phyloP scores from a whole-genome alignment of 2,329 filamentous ascomycete genomes.

The Stachybotrys chlorohalonatus region DNA sequence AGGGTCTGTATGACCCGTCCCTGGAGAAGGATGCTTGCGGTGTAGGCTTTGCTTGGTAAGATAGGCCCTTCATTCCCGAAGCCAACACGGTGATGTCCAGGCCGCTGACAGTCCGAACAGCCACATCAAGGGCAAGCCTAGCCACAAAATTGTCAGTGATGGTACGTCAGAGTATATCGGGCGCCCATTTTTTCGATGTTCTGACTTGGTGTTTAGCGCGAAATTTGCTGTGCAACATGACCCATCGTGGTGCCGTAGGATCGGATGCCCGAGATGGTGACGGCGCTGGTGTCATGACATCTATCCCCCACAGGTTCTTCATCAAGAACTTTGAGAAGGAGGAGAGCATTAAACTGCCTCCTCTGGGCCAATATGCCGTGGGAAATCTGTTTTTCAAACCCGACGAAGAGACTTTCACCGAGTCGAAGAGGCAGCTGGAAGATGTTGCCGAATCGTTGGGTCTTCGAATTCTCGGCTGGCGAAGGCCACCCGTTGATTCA shows the following conservation, averaged over 20 bases:
- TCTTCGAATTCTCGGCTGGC: slow-evolving; percentile 89
- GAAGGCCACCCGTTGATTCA: slow-evolving; percentile 89
- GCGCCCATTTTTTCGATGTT: background rate
- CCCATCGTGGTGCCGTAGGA: slow-evolving; percentile 94
- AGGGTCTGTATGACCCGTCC: slow-evolving; percentile 94
- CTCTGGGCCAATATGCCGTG: slow-evolving; percentile 87
- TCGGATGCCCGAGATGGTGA: slow-evolving; percentile 97
- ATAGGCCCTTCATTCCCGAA: slow-evolving; percentile 2
- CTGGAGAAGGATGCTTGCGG: slow-evolving; percentile 98
- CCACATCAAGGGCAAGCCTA: slow-evolving; percentile 94
- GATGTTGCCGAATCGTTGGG: slow-evolving; percentile 82
- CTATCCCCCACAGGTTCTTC: slow-evolving; percentile 97
- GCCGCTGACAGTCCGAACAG: slow-evolving; percentile 33
- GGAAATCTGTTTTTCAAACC: slow-evolving; percentile 99
- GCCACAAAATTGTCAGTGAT: slow-evolving; percentile 99
- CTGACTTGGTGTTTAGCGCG: slow-evolving; percentile 47
- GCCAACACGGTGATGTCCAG: background rate
- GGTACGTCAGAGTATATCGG: slow-evolving; percentile 44
- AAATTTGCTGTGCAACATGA: slow-evolving; percentile 98
- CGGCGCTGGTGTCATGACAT: slow-evolving; percentile 98
- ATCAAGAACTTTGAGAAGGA: slow-evolving; percentile 96
- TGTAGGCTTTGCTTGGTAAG: slow-evolving; percentile 96
- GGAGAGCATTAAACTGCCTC: slow-evolving; percentile 78
- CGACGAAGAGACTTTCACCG: slow-evolving; percentile 38
- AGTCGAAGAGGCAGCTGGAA: slow-evolving; percentile 89